Evolutionary conservation across 164 flowering plant genomes (phyloP).

Genomic region (grape (Vitis vinifera)): DNA sequence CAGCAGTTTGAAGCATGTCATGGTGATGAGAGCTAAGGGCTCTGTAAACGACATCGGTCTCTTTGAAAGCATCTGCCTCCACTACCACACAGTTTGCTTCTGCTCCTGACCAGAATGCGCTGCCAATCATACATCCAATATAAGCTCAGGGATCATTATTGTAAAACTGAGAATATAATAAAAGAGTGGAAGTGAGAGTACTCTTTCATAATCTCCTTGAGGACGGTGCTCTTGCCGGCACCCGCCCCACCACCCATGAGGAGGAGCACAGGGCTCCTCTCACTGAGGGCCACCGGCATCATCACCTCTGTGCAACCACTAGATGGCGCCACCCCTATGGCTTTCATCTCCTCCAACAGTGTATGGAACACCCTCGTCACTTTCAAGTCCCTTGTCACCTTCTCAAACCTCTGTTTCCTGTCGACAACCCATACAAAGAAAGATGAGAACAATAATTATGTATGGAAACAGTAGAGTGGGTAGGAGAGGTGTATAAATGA

Average conservation of each 20-base stretch:
- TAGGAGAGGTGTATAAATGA: too few relatives aligned
- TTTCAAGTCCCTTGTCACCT: slow-evolving; percentile 63
- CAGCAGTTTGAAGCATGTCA: slow-evolving; percentile 95
- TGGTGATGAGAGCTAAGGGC: slow-evolving; percentile 83
- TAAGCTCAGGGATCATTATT: neutral
- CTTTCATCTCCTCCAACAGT: slow-evolving; percentile 84
- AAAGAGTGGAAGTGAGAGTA: too few relatives aligned
- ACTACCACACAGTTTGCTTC: slow-evolving; percentile 74
- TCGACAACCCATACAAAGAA: too few relatives aligned
- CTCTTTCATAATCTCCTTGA: too few relatives aligned
- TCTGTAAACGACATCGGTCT: slow-evolving; percentile 80
- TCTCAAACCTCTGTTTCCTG: slow-evolving; percentile 85
- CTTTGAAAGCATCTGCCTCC: slow-evolving; percentile 98
- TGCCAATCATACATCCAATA: slow-evolving; percentile 26
- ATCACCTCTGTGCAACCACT: slow-evolving; percentile 58
- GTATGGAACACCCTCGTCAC: slow-evolving; percentile 75
- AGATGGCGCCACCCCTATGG: slow-evolving; percentile 35
- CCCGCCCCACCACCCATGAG: slow-evolving; percentile 99
- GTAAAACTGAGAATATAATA: too few relatives aligned
- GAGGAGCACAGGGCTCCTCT: slow-evolving; percentile 86
- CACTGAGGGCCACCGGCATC: slow-evolving; percentile 69
- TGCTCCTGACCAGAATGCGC: slow-evolving; percentile 87
- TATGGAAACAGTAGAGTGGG: too few relatives aligned
- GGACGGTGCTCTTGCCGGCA: slow-evolving; percentile 47
- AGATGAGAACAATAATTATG: too few relatives aligned